Conservation (phyloP, 176 grass and related monocot species). For the Oryza nivara region DNA sequence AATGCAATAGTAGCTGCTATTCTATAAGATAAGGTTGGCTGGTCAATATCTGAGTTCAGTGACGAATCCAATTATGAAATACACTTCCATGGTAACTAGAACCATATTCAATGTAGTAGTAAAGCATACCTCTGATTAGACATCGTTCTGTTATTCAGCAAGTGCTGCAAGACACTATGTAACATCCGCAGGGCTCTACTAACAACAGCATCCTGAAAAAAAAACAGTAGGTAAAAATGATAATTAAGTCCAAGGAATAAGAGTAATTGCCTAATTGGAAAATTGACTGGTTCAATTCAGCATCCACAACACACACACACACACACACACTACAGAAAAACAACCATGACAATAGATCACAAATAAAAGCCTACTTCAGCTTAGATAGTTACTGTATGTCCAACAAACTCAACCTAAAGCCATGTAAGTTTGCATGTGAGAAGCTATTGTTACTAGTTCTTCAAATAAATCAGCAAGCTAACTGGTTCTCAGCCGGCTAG, state of each 20-base stretch:
- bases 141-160: slow-evolving; percentile 49
- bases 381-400: background rate
- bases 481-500: background rate
- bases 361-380: slow-evolving; percentile 10
- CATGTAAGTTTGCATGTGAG: background rate
- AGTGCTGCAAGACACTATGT: slow-evolving; percentile 59
- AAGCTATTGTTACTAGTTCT: slow-evolving; percentile 19
- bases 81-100: background rate
- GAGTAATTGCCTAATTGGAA: background rate
- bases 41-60: background rate
- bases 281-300: background rate
- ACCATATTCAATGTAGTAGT: slow-evolving; percentile 15
- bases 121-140: slow-evolving; percentile 65
- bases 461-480: slow-evolving; percentile 21
- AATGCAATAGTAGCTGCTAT: background rate
- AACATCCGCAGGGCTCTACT: slow-evolving; percentile 71
- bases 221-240: slow-evolving; percentile 16
- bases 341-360: background rate
- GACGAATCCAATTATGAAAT: slow-evolving; percentile 7
- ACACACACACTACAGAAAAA: slow-evolving; percentile 3
- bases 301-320: slow-evolving; percentile 17
- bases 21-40: background rate
- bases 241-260: background rate
- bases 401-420: background rate
- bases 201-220: slow-evolving; percentile 68